These are phyloP conservation scores for Isatis tinctoria DNA, from an alignment of 345 rosid genomes.

Conservation along the genomic window DNA sequence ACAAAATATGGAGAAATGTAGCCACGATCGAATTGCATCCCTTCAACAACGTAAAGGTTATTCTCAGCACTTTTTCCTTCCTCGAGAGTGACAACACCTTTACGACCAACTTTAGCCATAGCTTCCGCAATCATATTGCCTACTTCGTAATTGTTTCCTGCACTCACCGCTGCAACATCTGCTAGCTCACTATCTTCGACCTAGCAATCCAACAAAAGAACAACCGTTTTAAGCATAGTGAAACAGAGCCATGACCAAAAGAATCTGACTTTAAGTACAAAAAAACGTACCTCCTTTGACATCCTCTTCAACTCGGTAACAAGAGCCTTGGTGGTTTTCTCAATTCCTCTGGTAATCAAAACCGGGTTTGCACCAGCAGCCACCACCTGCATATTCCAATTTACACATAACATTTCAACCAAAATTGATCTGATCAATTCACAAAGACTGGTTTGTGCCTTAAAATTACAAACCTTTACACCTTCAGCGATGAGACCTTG, in stretches of 20 bases:
- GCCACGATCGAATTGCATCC: slow-evolving; percentile 97
- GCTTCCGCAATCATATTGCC: slow-evolving; percentile 98
- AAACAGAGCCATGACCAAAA: background rate
- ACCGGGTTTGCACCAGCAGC: slow-evolving; percentile 98
- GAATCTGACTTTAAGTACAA: background rate
- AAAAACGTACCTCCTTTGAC: slow-evolving; percentile 65
- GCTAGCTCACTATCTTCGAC: slow-evolving; percentile 95
- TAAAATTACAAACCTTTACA: slow-evolving; percentile 61
- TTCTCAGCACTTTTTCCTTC: slow-evolving; percentile 97
- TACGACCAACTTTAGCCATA: slow-evolving; percentile 80
- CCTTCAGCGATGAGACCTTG: slow-evolving; percentile 98
- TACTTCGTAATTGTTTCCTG: slow-evolving; percentile 89
- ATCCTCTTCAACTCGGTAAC: slow-evolving; percentile 66
- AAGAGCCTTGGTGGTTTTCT: slow-evolving; percentile 78
- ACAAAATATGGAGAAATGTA: slow-evolving; percentile 94
- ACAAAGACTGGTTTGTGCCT: background rate
- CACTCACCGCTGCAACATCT: slow-evolving; percentile 97
- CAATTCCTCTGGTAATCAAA: slow-evolving; percentile 83
- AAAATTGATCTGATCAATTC: background rate
- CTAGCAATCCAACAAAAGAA: slow-evolving; percentile 27
- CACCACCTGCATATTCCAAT: slow-evolving; percentile 51
- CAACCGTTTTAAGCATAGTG: background rate
- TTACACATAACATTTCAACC: background rate
- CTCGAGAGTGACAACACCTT: slow-evolving; percentile 94
- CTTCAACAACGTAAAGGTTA: slow-evolving; percentile 89